Conservation (phyloP, 768 basidiomycete genomes). For the Phylloporus rhodoxanthus region DNA sequence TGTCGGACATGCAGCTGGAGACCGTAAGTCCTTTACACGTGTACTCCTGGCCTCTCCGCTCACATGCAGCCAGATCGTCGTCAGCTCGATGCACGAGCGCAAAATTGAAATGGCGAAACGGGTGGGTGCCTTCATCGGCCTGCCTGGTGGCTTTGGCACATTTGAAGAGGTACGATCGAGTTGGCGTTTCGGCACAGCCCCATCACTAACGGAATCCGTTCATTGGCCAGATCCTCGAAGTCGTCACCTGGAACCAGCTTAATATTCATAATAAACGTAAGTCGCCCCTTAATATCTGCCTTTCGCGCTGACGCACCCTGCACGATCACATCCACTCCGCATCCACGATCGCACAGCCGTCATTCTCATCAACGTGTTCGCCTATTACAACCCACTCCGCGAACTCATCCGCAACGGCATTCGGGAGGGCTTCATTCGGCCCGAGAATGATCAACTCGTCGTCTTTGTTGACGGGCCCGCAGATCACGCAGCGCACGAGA, state of each 20-base stretch:
- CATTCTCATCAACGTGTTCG: constrained; percentile 77
- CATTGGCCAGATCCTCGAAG: constrained; percentile 67
- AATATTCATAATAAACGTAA: constrained; percentile 81
- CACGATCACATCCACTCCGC: background rate
- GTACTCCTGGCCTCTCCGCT: constrained; percentile 6
- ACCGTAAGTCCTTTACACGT: constrained; percentile 23
- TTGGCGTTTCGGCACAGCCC: background rate
- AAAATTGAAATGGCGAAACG: constrained; percentile 88
- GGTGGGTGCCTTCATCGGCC: constrained; percentile 72
- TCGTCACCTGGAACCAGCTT: constrained; percentile 90
- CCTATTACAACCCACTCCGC: constrained; percentile 80
- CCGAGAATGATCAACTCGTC: constrained; percentile 55
- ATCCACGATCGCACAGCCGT: constrained; percentile 48
- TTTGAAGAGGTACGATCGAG: constrained; percentile 70
- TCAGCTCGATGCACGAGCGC: constrained; percentile 81
- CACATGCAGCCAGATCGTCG: constrained; percentile 48
- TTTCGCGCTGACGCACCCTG: background rate
- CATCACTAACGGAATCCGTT: constrained; percentile 2
- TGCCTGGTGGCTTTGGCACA: constrained; percentile 94
- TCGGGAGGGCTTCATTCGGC: constrained; percentile 67
- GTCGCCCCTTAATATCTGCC: constrained; percentile 17
- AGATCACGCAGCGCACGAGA: constrained; percentile 44
- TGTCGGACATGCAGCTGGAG: constrained; percentile 20
- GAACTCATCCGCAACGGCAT: constrained; percentile 64
- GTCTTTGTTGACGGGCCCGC: constrained; percentile 72